These are phyloP conservation scores for Trichoderma hamatum DNA, from an alignment of 2,329 filamentous ascomycete species.

Conservation along the genomic window DNA sequence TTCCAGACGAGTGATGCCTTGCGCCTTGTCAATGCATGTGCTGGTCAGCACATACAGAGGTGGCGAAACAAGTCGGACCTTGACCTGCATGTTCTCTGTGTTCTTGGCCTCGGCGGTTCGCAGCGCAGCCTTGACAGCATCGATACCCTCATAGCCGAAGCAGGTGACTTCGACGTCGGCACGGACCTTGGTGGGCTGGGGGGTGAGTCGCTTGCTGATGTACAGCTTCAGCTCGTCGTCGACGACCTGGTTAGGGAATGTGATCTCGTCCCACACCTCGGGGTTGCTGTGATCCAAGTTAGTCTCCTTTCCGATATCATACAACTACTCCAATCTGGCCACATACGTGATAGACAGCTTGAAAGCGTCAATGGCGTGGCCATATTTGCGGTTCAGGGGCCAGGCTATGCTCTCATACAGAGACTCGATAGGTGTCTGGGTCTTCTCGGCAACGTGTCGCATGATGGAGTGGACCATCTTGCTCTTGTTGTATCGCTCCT, in stretches of 20 bases:
- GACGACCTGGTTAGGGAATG: constrained; percentile 82
- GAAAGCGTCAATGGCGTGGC: constrained; percentile 95
- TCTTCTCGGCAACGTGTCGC: constrained; percentile 98
- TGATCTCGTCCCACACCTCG: constrained; percentile 92
- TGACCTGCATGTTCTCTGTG: constrained; percentile 90
- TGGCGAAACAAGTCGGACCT: constrained; percentile 97
- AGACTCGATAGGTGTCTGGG: constrained; percentile 86
- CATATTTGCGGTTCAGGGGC: constrained; percentile 97
- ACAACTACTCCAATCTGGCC: not conserved
- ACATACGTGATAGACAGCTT: constrained; percentile 96
- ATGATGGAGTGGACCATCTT: constrained; percentile 99
- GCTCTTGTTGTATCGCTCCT: constrained; percentile 99
- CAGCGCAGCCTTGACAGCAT: constrained; percentile 92
- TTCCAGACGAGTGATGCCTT: constrained; percentile 82
- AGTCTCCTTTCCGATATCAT: constrained; percentile 20
- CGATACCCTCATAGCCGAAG: constrained; percentile 96
- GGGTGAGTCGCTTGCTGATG: constrained; percentile 95
- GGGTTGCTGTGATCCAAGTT: constrained; percentile 68
- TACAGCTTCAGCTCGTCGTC: constrained; percentile 90
- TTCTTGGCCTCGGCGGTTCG: constrained; percentile 90
- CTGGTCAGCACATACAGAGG: constrained; percentile 95
- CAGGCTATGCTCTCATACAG: constrained; percentile 94
- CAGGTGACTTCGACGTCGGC: constrained; percentile 96
- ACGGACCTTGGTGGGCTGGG: constrained; percentile 97
- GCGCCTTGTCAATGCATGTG: constrained; percentile 90